Evolutionary conservation across 2,329 filamentous ascomycete genomes (phyloP), one percentile per base, ranked within the genome.

Genomic region (Clathrospora elynae): DNA sequence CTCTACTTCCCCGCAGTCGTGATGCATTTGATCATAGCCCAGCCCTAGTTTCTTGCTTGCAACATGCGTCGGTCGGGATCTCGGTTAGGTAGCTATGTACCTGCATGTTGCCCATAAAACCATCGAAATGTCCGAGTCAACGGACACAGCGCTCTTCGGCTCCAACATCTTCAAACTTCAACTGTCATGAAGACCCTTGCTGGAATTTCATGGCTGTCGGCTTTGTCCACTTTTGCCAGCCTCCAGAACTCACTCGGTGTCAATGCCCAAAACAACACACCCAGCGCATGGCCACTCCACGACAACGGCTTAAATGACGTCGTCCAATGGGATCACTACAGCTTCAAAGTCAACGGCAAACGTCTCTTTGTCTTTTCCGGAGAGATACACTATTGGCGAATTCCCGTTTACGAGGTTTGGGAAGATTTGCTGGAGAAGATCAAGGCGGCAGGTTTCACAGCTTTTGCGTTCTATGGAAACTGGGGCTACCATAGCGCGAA

Each of bases 241-340:
- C 20, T 49, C 4, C 31, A 47, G 7, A 47, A 44, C 5, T 40
- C 40, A 20, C 23, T 45, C 22, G 49, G 51, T 24, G 58, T 57
- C 31, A 39, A 49, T 26, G 64, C 60, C 20, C 62, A 68, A 28
- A 53, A 52, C 29, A 52, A 48, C 25, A 43, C 55, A 6, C 53
- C 60, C 11, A 53, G 46, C 25, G 55, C 72, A 61, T 78, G 75
- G 75, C 75, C 76, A 1, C 42, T 78, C 8, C 73, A 78, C 40
- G 71, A 77, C 57, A 72, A 79, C 46, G 73, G 73, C 4, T 52
- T 76, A 35, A 79, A 71, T 43, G 56, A 72, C 4, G 66, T 73
- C 16, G 77, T 80, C 1, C 68, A 78, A 61, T 80, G 77, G 78
- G 78, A 80, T 47, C 72, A 77, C 41, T 78, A 78, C 59, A 79